Evolutionary conservation across 1,139 yeast species (phyloP), one percentile per base, ranked within the genome.

Genomic region (Magnusiomyces sp.): DNA sequence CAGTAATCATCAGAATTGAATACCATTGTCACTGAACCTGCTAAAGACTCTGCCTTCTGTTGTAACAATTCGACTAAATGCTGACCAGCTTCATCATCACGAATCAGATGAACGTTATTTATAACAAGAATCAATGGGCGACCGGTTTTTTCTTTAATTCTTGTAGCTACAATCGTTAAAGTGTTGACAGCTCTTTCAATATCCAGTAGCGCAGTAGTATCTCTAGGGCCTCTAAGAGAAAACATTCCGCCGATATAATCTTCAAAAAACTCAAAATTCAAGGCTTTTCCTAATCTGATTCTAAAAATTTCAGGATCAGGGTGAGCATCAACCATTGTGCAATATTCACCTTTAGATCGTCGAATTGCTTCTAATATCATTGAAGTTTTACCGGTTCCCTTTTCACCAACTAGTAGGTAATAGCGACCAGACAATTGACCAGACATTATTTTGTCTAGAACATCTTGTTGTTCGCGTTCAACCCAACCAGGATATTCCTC

Each of bases 1-100:
- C 95, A 86, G 65, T 86, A 86, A 60, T 86, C 95, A 65, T 86
- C 95, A 55, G 88, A 79, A 59, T 84, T 83, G 70, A 86, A 85
- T 3, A 86, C 70, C 65, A 85, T 77, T 0, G 94, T 86, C 14
- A 81, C 82, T 49, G 86, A 69, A 0, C 92, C 90, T 56, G 90
- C 78, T 44, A 86, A 71, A 13, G 80, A 66, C 61, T 86, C 95
- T 0, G 95, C 95, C 61, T 86, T 85, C 59, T 86, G 95, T 58
- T 86, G 95, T 43, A 86, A 67, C 44, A 86, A 69, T 58, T 85
- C 95, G n/a, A 86, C 77, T 44, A 86, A 67, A 58, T 82, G 78
- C 29, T 71, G 71, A 1, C 94, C 94, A 51, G 79, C 84, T 51
- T 71, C 74, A 59, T 85, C 85, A 50, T 83, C 85, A 52, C 81